These are phyloP conservation scores for Xylaria hypoxylon DNA, from an alignment of 2,329 filamentous ascomycete species.

Conservation along the genomic window DNA sequence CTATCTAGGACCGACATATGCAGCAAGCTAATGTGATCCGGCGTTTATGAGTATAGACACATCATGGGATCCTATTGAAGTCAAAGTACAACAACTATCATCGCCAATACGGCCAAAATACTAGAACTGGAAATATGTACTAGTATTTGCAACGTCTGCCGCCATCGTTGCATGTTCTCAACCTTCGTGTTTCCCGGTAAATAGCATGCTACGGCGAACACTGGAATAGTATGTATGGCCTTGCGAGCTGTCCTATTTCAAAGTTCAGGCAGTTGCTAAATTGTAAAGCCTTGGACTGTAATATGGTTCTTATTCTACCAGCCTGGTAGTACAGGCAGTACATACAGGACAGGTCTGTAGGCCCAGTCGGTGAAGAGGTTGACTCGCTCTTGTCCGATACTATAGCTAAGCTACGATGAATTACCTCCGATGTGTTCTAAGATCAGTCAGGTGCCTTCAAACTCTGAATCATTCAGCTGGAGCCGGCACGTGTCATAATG, in stretches of 20 bases:
- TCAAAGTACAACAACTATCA: background rate
- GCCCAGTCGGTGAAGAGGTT: background rate
- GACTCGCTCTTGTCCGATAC: conserved; percentile 8
- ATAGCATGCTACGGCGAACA: background rate
- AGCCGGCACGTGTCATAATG: conserved; percentile 29
- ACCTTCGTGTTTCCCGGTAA: background rate
- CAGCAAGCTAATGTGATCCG: conserved; percentile 2
- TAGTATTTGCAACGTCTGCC: background rate
- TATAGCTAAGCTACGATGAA: background rate
- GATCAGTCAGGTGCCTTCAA: conserved; percentile 25
- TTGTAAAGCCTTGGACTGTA: background rate
- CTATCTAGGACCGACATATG: background rate
- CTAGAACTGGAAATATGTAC: background rate
- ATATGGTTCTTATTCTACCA: background rate
- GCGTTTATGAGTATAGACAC: conserved; percentile 12
- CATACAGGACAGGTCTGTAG: background rate
- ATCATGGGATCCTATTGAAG: background rate
- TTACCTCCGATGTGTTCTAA: conserved; percentile 10
- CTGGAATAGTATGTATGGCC: too few relatives aligned
- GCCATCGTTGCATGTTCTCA: background rate
- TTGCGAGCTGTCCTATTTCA: background rate
- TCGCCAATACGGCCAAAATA: background rate
- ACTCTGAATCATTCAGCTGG: conserved; percentile 19
- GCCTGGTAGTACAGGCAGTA: background rate
- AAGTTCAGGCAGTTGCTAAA: background rate